Evolutionary conservation across 345 rosid genomes (phyloP).

Genomic region (Isatis tinctoria): DNA sequence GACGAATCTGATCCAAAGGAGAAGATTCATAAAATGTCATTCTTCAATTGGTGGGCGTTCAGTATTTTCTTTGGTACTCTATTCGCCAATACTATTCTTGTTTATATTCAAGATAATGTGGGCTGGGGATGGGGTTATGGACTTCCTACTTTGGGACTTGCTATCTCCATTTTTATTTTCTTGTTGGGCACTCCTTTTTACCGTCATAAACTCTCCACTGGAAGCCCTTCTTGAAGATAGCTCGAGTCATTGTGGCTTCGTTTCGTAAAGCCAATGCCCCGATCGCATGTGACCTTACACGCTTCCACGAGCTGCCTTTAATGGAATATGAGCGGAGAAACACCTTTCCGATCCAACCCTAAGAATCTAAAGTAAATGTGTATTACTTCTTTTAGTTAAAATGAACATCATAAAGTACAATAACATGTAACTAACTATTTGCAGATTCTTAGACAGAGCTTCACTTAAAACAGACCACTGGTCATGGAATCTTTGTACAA

Average conservation of each 20-base stretch:
- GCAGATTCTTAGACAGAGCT: constrained; percentile 59
- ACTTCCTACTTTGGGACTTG: constrained; percentile 70
- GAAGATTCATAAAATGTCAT: constrained; percentile 71
- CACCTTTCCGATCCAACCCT: constrained; percentile 51
- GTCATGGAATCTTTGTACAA: constrained; percentile 66
- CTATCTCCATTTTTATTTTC: constrained; percentile 52
- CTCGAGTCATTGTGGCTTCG: constrained; percentile 70
- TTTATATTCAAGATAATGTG: constrained; percentile 84
- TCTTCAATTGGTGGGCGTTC: constrained; percentile 99
- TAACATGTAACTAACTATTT: not conserved
- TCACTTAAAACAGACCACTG: constrained; percentile 49
- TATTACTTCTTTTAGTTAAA: not conserved
- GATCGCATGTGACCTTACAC: constrained; percentile 41
- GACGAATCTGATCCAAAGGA: constrained; percentile 78
- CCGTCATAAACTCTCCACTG: constrained; percentile 62
- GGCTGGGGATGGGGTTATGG: constrained; percentile 84
- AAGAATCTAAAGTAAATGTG: constrained; percentile 47
- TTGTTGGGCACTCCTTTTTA: constrained; percentile 68
- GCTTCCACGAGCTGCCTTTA: constrained; percentile 54
- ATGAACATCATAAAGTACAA: not conserved
- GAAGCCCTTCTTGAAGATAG: constrained; percentile 77
- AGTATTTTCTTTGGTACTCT: constrained; percentile 84
- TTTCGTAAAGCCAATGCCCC: constrained; percentile 46
- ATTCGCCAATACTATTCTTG: constrained; percentile 76
- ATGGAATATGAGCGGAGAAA: constrained; percentile 48